A percentile compares a stretch with the other conserved stretches of the same genome.
phyloP scores from a whole-genome alignment of 345 rosid species.

The Camelina sativa region DNA sequence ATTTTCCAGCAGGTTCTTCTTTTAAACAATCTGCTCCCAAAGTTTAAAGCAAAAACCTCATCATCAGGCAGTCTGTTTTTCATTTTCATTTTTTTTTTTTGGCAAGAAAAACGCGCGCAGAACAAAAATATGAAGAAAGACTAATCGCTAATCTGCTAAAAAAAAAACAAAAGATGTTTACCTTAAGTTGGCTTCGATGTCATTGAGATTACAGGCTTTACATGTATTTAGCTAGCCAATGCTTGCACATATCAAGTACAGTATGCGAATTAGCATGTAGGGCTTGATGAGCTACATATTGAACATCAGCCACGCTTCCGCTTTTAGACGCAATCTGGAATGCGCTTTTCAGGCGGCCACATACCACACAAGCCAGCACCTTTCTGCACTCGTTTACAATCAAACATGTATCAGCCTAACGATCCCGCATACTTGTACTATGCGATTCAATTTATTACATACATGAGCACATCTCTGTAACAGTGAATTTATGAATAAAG shows the following conservation, averaged over 20 bases:
- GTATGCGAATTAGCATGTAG: conserved; percentile 90
- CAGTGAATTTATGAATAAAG: background rate
- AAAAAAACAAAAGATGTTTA: background rate
- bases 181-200: conserved; percentile 26
- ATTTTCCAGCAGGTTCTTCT: conserved; percentile 27
- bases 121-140: background rate
- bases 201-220: conserved; percentile 40
- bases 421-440: background rate
- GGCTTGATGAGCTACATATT: conserved; percentile 98
- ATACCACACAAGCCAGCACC: conserved; percentile 94
- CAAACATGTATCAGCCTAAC: conserved; percentile 21
- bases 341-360: conserved; percentile 97
- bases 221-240: conserved; percentile 90
- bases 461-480: conserved; percentile 7
- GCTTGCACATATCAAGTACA: conserved; percentile 96
- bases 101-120: background rate
- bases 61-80: background rate
- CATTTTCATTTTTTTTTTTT: background rate
- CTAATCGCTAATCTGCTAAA: background rate
- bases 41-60: conserved; percentile 8
- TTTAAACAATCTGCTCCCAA: conserved; percentile 21
- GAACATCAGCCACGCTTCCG: conserved; percentile 97
- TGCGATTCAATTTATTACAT: background rate
- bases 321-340: conserved; percentile 95
- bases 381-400: conserved; percentile 61